Conservation (phyloP, 1,284 basidiomycete species). For the Puccinia polysora region DNA sequence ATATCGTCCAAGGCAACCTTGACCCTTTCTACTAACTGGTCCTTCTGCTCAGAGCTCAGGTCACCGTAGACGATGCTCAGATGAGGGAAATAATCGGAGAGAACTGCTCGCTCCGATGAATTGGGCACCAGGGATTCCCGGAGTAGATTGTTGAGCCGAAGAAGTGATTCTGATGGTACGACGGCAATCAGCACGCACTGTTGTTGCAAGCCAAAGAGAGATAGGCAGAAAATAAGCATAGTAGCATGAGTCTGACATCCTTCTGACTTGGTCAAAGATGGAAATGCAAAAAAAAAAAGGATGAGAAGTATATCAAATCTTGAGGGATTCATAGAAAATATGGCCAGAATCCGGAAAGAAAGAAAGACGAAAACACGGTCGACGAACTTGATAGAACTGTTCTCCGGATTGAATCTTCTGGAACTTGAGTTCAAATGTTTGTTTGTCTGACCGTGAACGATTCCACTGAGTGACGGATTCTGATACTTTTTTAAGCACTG, state of each 20-base stretch:
- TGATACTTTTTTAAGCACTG: constrained; percentile 11
- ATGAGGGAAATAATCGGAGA: constrained; percentile 22
- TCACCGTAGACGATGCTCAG: constrained; percentile 39
- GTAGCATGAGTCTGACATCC: not conserved
- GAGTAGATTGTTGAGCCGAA: constrained; percentile 5
- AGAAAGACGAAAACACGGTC: too few relatives aligned
- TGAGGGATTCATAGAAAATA: not conserved
- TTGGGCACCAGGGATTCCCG: constrained; percentile 6
- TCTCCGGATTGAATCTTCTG: constrained; percentile 24
- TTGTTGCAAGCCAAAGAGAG: not conserved
- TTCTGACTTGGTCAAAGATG: too few relatives aligned
- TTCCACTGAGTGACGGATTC: constrained; percentile 18
- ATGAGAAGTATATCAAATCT: too few relatives aligned
- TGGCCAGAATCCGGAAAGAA: not conserved
- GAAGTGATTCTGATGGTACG: not conserved
- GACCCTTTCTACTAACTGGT: not conserved
- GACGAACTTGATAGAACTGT: constrained; percentile 20
- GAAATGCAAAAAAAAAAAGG: too few relatives aligned
- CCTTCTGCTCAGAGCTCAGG: constrained; percentile 10
- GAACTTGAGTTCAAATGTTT: constrained; percentile 19
- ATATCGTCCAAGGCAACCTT: not conserved
- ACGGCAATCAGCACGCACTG: constrained; percentile 31
- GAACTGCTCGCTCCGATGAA: not conserved
- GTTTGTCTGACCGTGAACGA: not conserved
- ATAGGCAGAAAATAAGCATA: not conserved